These are phyloP conservation scores for Trichoderma sp. DNA, from an alignment of 2,329 filamentous ascomycete species.

Conservation along the genomic window DNA sequence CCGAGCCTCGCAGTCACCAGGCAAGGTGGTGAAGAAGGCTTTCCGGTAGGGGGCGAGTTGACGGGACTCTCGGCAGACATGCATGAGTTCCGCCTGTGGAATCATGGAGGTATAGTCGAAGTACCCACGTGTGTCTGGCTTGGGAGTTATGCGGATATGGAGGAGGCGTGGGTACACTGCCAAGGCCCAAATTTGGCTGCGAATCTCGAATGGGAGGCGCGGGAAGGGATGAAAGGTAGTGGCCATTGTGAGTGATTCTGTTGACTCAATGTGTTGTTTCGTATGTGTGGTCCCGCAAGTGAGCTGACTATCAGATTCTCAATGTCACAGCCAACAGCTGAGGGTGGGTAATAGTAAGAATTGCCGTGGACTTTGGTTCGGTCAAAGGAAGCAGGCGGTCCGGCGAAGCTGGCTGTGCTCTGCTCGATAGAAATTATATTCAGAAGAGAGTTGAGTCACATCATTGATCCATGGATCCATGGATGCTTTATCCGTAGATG, in stretches of 20 bases:
- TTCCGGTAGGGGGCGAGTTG: conserved; percentile 12
- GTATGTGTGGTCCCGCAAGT: neutral
- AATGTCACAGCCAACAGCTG: neutral
- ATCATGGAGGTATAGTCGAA: neutral
- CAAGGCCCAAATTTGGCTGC: conserved; percentile 20
- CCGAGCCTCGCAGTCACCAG: conserved; percentile 11
- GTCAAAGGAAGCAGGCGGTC: neutral
- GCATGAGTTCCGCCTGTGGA: conserved; percentile 6
- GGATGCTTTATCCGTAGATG: neutral
- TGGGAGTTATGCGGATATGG: conserved; percentile 12
- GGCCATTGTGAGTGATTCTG: neutral
- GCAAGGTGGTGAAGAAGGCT: conserved; percentile 11
- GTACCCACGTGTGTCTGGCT: neutral
- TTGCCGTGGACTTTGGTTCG: neutral
- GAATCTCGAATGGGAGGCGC: conserved; percentile 19
- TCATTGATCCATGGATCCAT: neutral
- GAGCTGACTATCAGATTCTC: neutral
- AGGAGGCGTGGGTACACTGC: conserved; percentile 13
- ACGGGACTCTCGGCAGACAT: conserved; percentile 19
- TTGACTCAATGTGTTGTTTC: neutral
- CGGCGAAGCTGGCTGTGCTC: neutral
- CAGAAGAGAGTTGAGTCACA: neutral
- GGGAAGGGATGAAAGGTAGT: conserved; percentile 19
- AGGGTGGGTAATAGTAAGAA: neutral
- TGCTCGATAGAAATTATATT: neutral